A percentile compares a stretch with the other conserved stretches of the same genome.
phyloP scores from a whole-genome alignment of 192 early-diverging fungal species.

The Pilaira anomala region DNA sequence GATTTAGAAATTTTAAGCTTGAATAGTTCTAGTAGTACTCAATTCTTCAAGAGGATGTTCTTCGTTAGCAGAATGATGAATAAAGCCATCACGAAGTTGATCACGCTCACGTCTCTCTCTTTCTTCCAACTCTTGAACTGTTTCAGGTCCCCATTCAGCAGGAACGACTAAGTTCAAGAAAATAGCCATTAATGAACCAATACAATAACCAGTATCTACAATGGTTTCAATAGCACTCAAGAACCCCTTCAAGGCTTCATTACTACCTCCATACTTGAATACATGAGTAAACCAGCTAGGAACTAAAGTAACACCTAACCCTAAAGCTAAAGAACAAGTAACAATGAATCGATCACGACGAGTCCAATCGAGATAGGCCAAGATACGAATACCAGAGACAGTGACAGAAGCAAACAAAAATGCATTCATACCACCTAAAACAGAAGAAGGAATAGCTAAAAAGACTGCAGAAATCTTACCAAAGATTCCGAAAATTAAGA shows the following conservation, averaged over 20 bases:
- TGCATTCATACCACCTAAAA: conserved; percentile 53
- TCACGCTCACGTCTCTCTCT: conserved; percentile 11
- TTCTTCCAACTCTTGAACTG: conserved; percentile 12
- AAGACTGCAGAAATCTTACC: conserved; percentile 50
- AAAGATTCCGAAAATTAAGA: conserved; percentile 50
- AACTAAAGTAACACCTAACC: conserved; percentile 43
- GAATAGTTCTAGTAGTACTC: not conserved
- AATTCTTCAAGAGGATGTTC: conserved; percentile 12
- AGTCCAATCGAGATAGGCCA: conserved; percentile 50
- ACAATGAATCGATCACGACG: conserved; percentile 53
- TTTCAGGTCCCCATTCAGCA: conserved; percentile 17
- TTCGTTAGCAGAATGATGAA: not conserved
- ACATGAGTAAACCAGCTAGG: conserved; percentile 39
- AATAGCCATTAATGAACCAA: conserved; percentile 42
- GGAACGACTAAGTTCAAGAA: conserved; percentile 41
- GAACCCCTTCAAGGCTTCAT: conserved; percentile 35
- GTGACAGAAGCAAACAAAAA: conserved; percentile 53
- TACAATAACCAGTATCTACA: conserved; percentile 41
- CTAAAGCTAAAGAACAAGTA: conserved; percentile 42
- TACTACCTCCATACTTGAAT: conserved; percentile 35
- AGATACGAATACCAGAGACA: conserved; percentile 51
- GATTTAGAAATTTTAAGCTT: not conserved
- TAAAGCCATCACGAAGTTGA: conserved; percentile 19
- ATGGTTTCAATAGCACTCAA: conserved; percentile 42
- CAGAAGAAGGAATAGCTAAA: conserved; percentile 43